Evolutionary conservation across 2,329 filamentous ascomycete genomes (phyloP), one percentile per base, ranked within the genome.

Genomic region (Aspergillus tanneri): DNA sequence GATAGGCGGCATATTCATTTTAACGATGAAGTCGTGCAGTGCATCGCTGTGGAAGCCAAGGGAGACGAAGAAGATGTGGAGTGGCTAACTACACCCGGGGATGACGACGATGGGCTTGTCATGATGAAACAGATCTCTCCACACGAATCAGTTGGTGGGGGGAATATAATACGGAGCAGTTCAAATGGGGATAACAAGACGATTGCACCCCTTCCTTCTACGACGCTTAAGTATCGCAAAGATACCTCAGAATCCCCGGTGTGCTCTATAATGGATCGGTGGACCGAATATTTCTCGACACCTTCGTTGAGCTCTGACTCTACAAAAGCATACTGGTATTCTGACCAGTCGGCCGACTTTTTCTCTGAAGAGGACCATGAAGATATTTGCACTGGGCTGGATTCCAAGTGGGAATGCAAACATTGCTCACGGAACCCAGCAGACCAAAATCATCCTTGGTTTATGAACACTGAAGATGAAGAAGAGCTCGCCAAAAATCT

Each of bases 1-100:
- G 82, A 74, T 70, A 81, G 84, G 62, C 90, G 85, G 52, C 92
- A 96, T 66, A 97, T 99, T 56, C 89, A 95, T 63, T 99, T 99
- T 69, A 93, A 96, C 65, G 88, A 96, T 64, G 88, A 92, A 71
- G 93, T 99, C 2, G 86, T 91, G 66, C 92, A 97, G 67, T 96
- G 91, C 67, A 96, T 96, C 56, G 93, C 93, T 6, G 83, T 99
- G 24, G 91, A 97, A 25, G 80, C 84, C 59, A 95, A 95, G 72
- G 84, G 88, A 55, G 85, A 86, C 19, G 86, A 91, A 39, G 83
- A 87, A 22, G 59, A 59, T 18, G 68, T 70, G 10, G 49, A 73
- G 25, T 71, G 71, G 56, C 71, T 70, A 2, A 36, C 46, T 5
- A 47, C 52, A 8, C 53, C 61, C 21, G 76, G 75, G 34, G 69